Base-by-base conservation (phyloP, 352 stramenopile genomes). In the Aphanomyces astaci region DNA sequence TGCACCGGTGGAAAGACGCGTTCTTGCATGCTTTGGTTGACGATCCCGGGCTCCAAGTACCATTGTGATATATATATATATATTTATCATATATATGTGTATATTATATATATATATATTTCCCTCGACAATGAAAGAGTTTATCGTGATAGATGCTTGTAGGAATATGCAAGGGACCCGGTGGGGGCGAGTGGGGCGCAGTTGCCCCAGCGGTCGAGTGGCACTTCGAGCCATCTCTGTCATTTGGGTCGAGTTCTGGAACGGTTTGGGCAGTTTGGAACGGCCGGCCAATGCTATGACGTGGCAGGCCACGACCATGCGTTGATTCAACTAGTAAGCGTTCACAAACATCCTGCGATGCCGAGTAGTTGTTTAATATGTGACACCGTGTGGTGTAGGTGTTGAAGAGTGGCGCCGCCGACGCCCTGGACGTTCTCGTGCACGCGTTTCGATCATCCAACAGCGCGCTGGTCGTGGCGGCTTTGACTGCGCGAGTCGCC, bases 241-340 rank as follows among this genome's bases (percentile, higher is more conserved):
- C 64, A 74, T 7, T 71, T 94, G 15, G 82, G 71, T 0, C 22
- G 22, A 13, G 74, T 86, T 17, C 76, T 94, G 19, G 73, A 79
- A 25, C 75, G 62, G 11, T 53, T 91, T 48, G 82, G 84, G 0
- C 80, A 92, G 43, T 70, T 71, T 0, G 72, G 84, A 25, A 73
- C 86, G 57, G 80, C 82, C 1, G 52, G 85, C 22, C 79, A 80
- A 36, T 92, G 81, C 43, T 72, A 90, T 27, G 86, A 92, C 64
- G 28, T 90, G 0, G 85, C 82, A 28, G 84, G 86, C 30, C 81
- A 92, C 43, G 84, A 94, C 36, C 32, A 84, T 2, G 78, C 77
- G 15, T 76, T 94, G 1, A 30, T 91, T 11, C 76, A 77, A 2
- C 74, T 91, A 70, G 62, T 66, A 66, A 3, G 46, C 46, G 2